Base-by-base conservation (phyloP, 352 stramenopile genomes). In the Halophytophthora batemanensis region DNA sequence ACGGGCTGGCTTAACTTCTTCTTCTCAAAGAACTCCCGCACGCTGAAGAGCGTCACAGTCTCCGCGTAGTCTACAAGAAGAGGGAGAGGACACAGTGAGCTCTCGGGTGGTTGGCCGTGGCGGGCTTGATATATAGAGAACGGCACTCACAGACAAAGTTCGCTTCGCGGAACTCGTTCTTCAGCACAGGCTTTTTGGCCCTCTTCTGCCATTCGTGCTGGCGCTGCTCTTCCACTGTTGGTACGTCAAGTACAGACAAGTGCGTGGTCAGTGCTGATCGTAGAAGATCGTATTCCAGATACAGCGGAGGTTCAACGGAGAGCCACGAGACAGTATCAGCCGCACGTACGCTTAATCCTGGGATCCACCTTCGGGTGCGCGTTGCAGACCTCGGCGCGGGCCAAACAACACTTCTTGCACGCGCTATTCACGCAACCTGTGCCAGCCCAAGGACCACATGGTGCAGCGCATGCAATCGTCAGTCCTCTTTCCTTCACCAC, bases 161-260 rank as follows among this genome's bases (percentile, higher is more conserved):
- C 29, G 56, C 59, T 49, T 91, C 81, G 49, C 83, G 82, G 65
- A 89, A 91, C 44, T 91, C 81, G 51, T 87, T 82, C 61, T 88
- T 91, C 17, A 91, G 58, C 51, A 91, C 81, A 0, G 66, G 41
- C 49, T 77, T 82, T 46, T 69, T 48, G n/a, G 46, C 12, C 45
- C 25, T 4, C 25, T 55, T 55, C 36, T 35, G 6, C n/a, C n/a
- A 34, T 21, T 58, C 51, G 18, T 36, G 17, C 25, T 21, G 14
- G 10, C 25, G 8, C 22, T 31, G 35, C 6, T 58, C 42, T 6
- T 39, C 14, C 42, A 42, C 51, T 58, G 8, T 0, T 2, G 25
- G 3, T 0, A n/a, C 4, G 25, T 31, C 25, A 4, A 6, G 33
- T 13, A 38, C 33, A 38, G 10, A 4, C n/a, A 17, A 44, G 3